phyloP scores from a whole-genome alignment of 2,329 filamentous ascomycete species.

The Talaromyces sp. region DNA sequence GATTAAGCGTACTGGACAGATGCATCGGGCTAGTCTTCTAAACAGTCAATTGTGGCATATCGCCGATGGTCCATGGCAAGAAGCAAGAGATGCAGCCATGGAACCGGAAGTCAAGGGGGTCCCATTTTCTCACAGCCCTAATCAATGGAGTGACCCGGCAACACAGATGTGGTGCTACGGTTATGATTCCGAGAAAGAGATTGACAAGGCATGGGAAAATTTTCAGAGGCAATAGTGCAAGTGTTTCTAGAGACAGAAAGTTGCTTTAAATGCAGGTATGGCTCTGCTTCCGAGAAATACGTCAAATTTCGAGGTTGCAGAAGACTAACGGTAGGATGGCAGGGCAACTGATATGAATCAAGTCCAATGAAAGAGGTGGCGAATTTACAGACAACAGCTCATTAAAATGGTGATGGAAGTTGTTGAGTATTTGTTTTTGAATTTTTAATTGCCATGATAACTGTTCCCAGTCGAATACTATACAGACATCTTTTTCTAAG shows the following conservation, averaged over 20 bases:
- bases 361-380: neutral
- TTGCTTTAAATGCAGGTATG: neutral
- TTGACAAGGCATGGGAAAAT: constrained; percentile 26
- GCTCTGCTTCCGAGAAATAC: no score
- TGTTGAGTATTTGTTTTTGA: neutral
- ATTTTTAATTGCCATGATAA: neutral
- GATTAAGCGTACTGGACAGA: constrained; percentile 29
- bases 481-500: neutral
- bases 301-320: no score
- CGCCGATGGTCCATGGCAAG: constrained; percentile 37
- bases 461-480: neutral
- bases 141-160: constrained; percentile 46
- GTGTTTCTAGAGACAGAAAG: neutral
- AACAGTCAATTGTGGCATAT: constrained; percentile 49
- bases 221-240: neutral
- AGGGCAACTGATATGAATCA: neutral
- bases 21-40: constrained; percentile 43
- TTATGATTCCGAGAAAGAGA: constrained; percentile 41
- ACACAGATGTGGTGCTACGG: constrained; percentile 47
- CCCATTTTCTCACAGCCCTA: constrained; percentile 36
- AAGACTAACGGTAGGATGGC: no score
- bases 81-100: constrained; percentile 40
- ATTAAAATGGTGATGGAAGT: neutral
- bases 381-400: neutral
- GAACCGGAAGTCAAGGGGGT: constrained; percentile 34